phyloP scores from a whole-genome alignment of 331 rosid species.

The Saraca asoca region DNA sequence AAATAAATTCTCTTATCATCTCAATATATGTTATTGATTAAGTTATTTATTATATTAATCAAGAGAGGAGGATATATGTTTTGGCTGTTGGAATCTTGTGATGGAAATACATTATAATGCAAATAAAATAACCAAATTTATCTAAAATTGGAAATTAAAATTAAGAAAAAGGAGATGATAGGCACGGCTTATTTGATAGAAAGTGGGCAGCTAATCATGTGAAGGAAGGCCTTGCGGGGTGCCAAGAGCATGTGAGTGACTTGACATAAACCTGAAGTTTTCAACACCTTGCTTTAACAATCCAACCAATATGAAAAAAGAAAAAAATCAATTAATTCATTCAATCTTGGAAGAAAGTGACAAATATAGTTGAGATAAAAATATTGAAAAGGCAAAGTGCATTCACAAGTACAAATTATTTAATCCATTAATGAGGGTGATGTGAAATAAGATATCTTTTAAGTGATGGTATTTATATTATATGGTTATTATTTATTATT shows the following conservation, averaged over 20 bases:
- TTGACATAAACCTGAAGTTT: constrained; percentile 36
- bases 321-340: neutral
- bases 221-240: constrained; percentile 9
- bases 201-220: constrained; percentile 19
- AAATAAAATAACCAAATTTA: neutral
- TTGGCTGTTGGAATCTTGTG: too few species aligned
- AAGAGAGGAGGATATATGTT: neutral
- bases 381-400: too few species aligned
- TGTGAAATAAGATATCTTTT: too few species aligned
- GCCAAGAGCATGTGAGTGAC: constrained; percentile 28
- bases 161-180: neutral
- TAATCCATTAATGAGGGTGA: too few species aligned
- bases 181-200: neutral
- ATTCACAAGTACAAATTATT: too few species aligned
- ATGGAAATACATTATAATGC: neutral
- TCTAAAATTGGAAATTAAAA: constrained; percentile 13
- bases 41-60: neutral
- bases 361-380: too few species aligned
- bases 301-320: neutral
- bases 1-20: too few species aligned
- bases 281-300: neutral
- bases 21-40: too few species aligned
- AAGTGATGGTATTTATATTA: too few species aligned
- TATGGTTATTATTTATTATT: too few species aligned
- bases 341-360: too few species aligned